Evolutionary conservation across 2,329 filamentous ascomycete genomes (phyloP).

Genomic region (Aspergillus ochraceoroseus): DNA sequence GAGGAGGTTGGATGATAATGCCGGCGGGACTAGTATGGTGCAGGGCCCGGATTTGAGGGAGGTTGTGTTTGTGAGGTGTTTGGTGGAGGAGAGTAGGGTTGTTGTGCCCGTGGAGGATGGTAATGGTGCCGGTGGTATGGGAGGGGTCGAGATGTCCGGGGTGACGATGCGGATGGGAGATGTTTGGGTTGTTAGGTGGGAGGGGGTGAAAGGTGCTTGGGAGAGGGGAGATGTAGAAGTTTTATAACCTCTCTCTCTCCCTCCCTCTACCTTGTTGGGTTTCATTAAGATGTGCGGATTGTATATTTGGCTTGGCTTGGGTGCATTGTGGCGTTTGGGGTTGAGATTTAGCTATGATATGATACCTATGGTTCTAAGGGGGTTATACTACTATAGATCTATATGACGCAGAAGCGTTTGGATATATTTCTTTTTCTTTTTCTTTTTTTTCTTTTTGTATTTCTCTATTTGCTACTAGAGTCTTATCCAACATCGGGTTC

Average conservation of each 20-base stretch:
- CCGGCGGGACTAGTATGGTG: constrained; percentile 87
- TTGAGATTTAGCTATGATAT: no score
- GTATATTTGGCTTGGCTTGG: neutral
- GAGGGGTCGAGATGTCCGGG: constrained; percentile 31
- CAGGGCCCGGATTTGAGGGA: constrained; percentile 76
- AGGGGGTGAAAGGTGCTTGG: constrained; percentile 60
- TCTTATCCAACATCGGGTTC: no score
- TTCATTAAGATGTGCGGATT: neutral
- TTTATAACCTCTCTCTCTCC: constrained; percentile 6
- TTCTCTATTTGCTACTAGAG: no score
- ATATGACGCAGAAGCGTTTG: no score
- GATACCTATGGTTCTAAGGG: neutral
- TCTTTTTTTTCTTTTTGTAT: no score
- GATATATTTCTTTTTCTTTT: no score
- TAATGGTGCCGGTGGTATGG: no score
- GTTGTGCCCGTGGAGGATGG: constrained; percentile 33
- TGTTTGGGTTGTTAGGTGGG: constrained; percentile 66
- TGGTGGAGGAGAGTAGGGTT: constrained; percentile 46
- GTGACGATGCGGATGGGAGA: constrained; percentile 53
- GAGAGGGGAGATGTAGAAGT: constrained; percentile 43
- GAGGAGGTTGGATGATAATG: constrained; percentile 83
- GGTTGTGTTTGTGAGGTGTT: constrained; percentile 73
- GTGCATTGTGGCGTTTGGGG: no score
- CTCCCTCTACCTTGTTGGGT: no score
- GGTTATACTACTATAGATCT: no score